These are phyloP conservation scores for Volvox carteri DNA, from an alignment of 163 green algal genomes.

Conservation along the genomic window DNA sequence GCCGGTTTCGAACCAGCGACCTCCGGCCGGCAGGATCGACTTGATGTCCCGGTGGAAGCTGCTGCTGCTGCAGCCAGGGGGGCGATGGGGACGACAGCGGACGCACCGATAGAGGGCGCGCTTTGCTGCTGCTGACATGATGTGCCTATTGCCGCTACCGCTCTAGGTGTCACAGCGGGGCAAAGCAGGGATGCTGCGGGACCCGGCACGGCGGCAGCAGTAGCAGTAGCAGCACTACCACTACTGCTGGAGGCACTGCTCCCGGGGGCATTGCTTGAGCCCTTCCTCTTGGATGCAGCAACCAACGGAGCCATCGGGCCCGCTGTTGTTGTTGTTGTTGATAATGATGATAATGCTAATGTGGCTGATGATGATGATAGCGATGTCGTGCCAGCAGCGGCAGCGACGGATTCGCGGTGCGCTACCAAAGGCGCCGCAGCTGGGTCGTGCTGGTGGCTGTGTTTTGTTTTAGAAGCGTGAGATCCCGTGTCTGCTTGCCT, in stretches of 20 bases:
- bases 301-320: too few relatives aligned
- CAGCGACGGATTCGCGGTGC: too few relatives aligned
- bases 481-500: background rate
- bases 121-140: background rate
- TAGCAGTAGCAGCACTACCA: background rate
- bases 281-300: slow-evolving; percentile 1
- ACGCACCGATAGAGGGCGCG: background rate
- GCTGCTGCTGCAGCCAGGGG: background rate
- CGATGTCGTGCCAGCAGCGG: background rate
- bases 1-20: background rate
- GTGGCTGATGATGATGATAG: background rate
- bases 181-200: background rate
- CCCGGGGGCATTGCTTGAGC: background rate
- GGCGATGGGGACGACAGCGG: background rate
- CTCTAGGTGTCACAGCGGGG: too few relatives aligned
- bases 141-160: too few relatives aligned
- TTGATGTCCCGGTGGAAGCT: too few relatives aligned
- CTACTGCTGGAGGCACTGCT: background rate
- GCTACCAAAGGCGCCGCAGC: too few relatives aligned
- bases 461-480: background rate
- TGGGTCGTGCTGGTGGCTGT: too few relatives aligned
- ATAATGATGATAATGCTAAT: background rate
- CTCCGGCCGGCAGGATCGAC: background rate
- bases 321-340: too few relatives aligned
- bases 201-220: background rate